These are phyloP conservation scores for Lagenaria siceraria DNA, from an alignment of 306 rosid species.

Conservation along the genomic window DNA sequence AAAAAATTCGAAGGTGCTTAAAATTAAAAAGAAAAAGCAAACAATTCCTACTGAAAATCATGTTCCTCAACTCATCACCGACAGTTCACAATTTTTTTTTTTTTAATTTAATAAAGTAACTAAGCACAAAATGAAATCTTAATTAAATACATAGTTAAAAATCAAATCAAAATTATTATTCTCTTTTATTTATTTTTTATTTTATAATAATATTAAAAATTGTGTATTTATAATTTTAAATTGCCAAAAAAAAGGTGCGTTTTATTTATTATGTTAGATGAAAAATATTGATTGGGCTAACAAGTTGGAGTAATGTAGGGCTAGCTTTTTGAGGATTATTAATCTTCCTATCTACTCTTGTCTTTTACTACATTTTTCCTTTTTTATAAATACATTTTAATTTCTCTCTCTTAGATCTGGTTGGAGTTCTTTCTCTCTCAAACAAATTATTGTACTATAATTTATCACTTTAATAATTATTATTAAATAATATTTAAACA, in stretches of 20 bases:
- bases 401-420: not conserved
- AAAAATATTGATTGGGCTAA: not conserved
- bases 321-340: not conserved
- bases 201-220: no score
- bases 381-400: not conserved
- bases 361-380: not conserved
- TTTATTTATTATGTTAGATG: not conserved
- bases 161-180: not conserved
- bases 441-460: not conserved
- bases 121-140: not conserved
- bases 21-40: not conserved
- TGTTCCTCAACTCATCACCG: not conserved
- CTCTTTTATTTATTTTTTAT: not conserved
- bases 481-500: not conserved
- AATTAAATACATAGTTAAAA: not conserved
- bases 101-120: not conserved
- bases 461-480: not conserved
- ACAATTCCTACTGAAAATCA: not conserved
- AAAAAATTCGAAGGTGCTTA: not conserved
- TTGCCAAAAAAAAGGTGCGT: not conserved
- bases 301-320: not conserved
- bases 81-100: not conserved
- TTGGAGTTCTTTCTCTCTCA: not conserved
- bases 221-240: not conserved
- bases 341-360: not conserved